Evolutionary conservation across 148 eudicot genomes (phyloP).

Genomic region (Pouteria glomerata): DNA sequence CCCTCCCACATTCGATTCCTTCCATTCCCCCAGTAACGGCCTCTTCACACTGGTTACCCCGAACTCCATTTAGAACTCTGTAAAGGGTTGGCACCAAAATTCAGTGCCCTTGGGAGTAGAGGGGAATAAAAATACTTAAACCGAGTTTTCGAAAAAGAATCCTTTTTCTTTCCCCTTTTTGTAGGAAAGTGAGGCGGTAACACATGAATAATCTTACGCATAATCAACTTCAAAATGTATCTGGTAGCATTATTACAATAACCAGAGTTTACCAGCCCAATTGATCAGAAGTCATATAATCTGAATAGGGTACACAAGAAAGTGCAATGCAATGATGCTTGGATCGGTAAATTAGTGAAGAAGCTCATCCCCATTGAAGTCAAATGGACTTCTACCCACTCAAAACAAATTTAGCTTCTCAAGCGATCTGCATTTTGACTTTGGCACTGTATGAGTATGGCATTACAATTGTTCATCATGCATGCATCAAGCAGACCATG

Average conservation of each 20-base stretch:
- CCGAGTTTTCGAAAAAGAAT: no score
- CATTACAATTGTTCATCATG: constrained; percentile 66
- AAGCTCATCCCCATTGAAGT: neutral
- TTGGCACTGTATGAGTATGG: constrained; percentile 46
- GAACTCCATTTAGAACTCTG: no score
- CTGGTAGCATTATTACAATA: neutral
- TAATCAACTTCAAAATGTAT: no score
- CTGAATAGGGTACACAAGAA: neutral
- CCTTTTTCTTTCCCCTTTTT: no score
- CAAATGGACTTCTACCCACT: neutral
- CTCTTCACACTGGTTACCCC: no score
- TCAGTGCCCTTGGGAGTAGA: no score
- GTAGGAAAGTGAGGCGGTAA: no score
- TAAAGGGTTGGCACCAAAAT: no score
- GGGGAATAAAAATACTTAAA: no score
- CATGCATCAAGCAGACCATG: constrained; percentile 87
- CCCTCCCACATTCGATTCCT: no score
- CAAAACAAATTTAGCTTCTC: constrained; percentile 9
- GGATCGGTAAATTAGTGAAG: neutral
- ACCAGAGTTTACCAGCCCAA: neutral
- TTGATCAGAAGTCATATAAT: neutral
- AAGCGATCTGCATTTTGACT: constrained; percentile 23
- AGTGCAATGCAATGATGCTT: neutral
- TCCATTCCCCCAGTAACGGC: no score
- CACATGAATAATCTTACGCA: no score